These are phyloP conservation scores for Cynanchum wilfordii DNA, from an alignment of 257 asterid genomes.

Conservation along the genomic window DNA sequence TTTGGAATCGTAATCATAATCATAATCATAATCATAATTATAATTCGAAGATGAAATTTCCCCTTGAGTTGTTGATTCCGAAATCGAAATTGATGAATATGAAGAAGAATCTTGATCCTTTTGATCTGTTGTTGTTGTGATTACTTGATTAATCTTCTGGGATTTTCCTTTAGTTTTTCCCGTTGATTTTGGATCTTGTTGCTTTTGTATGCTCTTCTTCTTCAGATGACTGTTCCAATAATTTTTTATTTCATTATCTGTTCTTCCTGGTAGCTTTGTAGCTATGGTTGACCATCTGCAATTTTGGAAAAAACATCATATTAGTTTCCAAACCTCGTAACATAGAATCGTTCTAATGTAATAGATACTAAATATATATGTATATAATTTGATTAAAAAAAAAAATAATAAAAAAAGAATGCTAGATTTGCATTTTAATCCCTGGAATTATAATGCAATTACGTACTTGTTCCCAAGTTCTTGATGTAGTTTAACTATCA, in stretches of 20 bases:
- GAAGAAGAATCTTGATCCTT: constrained; percentile 4
- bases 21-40: no score
- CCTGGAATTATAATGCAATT: not conserved
- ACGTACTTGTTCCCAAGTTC: constrained; percentile 39
- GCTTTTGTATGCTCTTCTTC: constrained; percentile 18
- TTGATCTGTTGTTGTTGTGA: not conserved
- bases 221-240: constrained; percentile 40
- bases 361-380: no score
- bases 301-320: not conserved
- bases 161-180: not conserved
- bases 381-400: no score
- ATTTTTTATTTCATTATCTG: constrained; percentile 45
- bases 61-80: not conserved
- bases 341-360: no score
- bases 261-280: constrained; percentile 34
- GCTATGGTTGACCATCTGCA: constrained; percentile 51
- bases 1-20: not conserved
- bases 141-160: not conserved
- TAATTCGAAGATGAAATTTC: no score
- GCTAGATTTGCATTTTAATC: not conserved
- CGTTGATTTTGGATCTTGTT: not conserved
- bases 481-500: constrained; percentile 28
- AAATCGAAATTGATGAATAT: not conserved
- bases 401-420: no score
- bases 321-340: not conserved